Conservation (phyloP, 2,329 filamentous ascomycete species). For the Stagonosporopsis vannaccii region DNA sequence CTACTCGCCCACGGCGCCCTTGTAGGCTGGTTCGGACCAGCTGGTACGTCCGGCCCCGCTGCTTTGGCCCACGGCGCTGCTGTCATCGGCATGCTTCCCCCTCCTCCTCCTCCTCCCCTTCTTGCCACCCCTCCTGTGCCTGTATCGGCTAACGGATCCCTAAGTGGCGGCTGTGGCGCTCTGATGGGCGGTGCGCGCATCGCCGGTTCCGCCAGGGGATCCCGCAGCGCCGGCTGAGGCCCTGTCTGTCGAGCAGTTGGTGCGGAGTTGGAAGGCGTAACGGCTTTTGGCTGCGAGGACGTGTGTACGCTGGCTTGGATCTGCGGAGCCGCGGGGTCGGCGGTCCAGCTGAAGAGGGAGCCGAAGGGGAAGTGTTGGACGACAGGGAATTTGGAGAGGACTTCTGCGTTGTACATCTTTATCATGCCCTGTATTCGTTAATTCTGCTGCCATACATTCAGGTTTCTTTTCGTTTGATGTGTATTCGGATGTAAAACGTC, state of each 20-base stretch:
- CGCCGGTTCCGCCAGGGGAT: conserved; percentile 33
- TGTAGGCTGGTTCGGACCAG: conserved; percentile 44
- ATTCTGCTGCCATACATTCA: not conserved
- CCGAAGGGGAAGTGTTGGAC: conserved; percentile 83
- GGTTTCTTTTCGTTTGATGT: no score
- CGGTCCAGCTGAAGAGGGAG: conserved; percentile 58
- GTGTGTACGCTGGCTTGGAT: conserved; percentile 47
- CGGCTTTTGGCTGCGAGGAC: conserved; percentile 43
- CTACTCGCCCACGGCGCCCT: conserved; percentile 39
- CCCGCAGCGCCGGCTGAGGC: conserved; percentile 32
- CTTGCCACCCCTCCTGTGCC: not conserved
- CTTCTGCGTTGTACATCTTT: conserved; percentile 99
- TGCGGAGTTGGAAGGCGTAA: conserved; percentile 24
- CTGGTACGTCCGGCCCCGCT: conserved; percentile 22
- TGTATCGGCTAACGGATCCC: conserved; percentile 5
- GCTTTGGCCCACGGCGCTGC: conserved; percentile 3
- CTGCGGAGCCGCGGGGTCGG: conserved; percentile 50
- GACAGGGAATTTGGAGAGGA: conserved; percentile 94
- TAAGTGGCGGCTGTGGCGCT: not conserved
- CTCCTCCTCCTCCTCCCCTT: not conserved
- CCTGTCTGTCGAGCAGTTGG: conserved; percentile 27
- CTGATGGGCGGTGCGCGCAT: not conserved
- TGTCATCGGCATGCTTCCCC: conserved; percentile 9
- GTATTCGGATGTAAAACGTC: not conserved
- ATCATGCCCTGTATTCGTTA: conserved; percentile 77